Conservation (phyloP, 1,284 basidiomycete species). For the Earliella scabrosa region DNA sequence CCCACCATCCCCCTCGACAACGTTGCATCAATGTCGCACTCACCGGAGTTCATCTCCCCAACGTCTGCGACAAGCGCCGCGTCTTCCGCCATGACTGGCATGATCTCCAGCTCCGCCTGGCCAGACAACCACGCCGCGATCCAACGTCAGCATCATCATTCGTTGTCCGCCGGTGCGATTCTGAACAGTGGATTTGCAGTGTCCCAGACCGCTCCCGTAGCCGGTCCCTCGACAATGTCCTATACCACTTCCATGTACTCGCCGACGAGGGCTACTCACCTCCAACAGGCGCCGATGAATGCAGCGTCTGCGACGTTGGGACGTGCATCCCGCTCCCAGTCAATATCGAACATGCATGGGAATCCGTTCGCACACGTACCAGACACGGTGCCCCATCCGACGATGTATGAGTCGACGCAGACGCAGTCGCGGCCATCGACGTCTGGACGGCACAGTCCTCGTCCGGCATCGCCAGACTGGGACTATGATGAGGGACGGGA, state of each 20-base stretch:
- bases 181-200: conserved; percentile 23
- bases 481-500: conserved; percentile 49
- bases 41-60: conserved; percentile 21
- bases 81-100: conserved; percentile 13
- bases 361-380: conserved; percentile 51
- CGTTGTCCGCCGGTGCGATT: conserved; percentile 40
- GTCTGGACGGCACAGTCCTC: conserved; percentile 34
- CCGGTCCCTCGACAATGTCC: conserved; percentile 24
- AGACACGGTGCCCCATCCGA: conserved; percentile 29
- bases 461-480: conserved; percentile 36
- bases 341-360: conserved; percentile 50
- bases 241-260: conserved; percentile 21
- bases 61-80: conserved; percentile 14
- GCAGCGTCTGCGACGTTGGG: conserved; percentile 43
- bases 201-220: conserved; percentile 28
- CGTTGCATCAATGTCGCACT: conserved; percentile 19
- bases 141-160: conserved; percentile 28
- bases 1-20: conserved; percentile 19
- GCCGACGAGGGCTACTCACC: conserved; percentile 22
- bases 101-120: conserved; percentile 26
- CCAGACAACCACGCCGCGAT: conserved; percentile 24
- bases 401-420: conserved; percentile 30
- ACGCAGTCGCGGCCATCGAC: conserved; percentile 37
- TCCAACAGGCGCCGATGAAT: conserved; percentile 26
- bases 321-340: conserved; percentile 67